Conservation (phyloP, 352 stramenopile genomes). For the Phytophthora fragariaefolia region DNA sequence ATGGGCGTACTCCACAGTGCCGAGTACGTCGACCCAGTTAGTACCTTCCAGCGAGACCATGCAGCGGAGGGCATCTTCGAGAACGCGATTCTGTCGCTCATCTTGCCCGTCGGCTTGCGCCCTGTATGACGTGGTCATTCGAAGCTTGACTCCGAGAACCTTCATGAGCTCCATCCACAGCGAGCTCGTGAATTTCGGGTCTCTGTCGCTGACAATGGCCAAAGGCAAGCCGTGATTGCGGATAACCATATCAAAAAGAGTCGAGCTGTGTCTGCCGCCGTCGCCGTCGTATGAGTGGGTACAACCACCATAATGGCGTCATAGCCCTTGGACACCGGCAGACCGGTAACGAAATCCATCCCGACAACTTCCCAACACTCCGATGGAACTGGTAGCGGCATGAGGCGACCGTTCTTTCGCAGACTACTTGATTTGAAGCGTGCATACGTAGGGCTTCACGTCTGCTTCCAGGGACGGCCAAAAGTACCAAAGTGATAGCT, state of each 20-base stretch:
- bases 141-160: constrained; percentile 9
- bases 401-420: not conserved
- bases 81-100: not conserved
- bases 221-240: constrained; percentile 7
- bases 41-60: constrained; percentile 13
- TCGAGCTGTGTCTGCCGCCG: not conserved
- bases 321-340: constrained; percentile 1
- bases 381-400: constrained; percentile 1
- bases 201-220: constrained; percentile 7
- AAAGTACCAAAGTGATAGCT: constrained; percentile 4
- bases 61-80: constrained; percentile 8
- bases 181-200: constrained; percentile 13
- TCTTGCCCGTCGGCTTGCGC: constrained; percentile 8
- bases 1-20: constrained; percentile 7
- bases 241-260: constrained; percentile 7
- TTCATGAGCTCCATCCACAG: constrained; percentile 12
- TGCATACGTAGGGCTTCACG: constrained; percentile 5
- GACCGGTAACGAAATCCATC: constrained; percentile 9
- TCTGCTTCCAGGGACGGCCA: not conserved
- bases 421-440: constrained; percentile 8
- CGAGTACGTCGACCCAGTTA: constrained; percentile 10
- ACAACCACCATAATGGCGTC: constrained; percentile 6
- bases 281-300: not conserved
- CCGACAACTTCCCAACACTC: constrained; percentile 8
- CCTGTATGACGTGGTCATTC: constrained; percentile 1